Evolutionary conservation across 257 asterid species (phyloP).

Genomic region (Penstemon eatonii): DNA sequence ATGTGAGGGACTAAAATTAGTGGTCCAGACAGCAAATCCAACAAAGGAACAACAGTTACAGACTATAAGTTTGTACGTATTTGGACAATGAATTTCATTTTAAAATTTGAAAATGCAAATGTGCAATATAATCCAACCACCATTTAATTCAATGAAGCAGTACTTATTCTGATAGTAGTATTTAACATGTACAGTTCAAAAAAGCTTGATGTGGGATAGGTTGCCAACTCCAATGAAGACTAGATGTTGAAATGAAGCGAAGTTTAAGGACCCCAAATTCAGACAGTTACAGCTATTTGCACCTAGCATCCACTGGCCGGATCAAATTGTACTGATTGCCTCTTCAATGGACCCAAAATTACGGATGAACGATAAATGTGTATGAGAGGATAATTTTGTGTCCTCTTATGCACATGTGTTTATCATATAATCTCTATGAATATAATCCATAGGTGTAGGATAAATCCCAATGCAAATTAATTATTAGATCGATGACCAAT

Average conservation of each 20-base stretch:
- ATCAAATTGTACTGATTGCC: constrained; percentile 18
- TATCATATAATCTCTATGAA: too few species aligned
- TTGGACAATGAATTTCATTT: too few species aligned
- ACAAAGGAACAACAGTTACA: too few species aligned
- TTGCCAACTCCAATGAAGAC: constrained; percentile 34
- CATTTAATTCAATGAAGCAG: not conserved
- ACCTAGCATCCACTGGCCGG: constrained; percentile 5
- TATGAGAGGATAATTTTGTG: too few species aligned
- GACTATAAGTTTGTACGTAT: too few species aligned
- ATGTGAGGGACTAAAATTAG: too few species aligned
- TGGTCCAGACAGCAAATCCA: too few species aligned
- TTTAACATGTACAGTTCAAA: not conserved
- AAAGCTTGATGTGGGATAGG: constrained; percentile 30
- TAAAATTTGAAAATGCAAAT: not conserved
- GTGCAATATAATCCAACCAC: not conserved
- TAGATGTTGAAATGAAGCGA: constrained; percentile 31
- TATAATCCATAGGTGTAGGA: too few species aligned
- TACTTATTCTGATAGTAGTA: not conserved
- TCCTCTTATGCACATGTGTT: too few species aligned
- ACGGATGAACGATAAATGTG: too few species aligned
- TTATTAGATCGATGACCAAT: constrained; percentile 20
- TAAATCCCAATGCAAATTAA: not conserved
- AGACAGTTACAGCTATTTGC: constrained; percentile 43
- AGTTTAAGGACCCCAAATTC: constrained; percentile 33
- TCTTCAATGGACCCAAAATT: constrained; percentile 28